These are phyloP conservation scores for Pseudozyma hubeiensis DNA, from an alignment of 1,284 basidiomycete species.

Conservation along the genomic window DNA sequence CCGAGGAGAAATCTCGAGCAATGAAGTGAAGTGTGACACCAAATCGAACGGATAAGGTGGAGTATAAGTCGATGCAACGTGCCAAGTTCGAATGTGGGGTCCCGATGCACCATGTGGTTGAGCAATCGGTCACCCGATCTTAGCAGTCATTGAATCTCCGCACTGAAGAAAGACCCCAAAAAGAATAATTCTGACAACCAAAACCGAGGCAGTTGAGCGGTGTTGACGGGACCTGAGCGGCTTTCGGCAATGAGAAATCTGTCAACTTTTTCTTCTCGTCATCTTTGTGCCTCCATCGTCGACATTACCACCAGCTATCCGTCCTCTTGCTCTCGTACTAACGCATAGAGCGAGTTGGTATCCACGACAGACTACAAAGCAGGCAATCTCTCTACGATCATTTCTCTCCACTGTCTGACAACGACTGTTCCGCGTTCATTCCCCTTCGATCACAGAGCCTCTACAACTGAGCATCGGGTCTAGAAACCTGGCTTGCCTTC, in stretches of 20 bases:
- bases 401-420: background rate
- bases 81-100: no score
- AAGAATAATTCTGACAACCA: background rate
- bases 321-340: background rate
- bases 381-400: background rate
- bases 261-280: background rate
- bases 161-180: background rate
- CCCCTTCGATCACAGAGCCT: background rate
- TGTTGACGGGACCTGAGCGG: background rate
- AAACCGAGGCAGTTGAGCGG: conserved; percentile 2
- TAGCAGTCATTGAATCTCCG: background rate
- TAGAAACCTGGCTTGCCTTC: background rate
- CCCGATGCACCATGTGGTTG: no score
- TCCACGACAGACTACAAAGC: no score
- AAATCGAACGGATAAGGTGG: background rate
- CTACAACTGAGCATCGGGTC: background rate
- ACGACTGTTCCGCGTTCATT: background rate
- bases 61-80: no score
- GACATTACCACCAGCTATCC: background rate
- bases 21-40: background rate
- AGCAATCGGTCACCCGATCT: conserved; percentile 6
- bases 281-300: background rate
- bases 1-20: background rate
- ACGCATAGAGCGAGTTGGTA: no score
- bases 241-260: background rate